Evolutionary conservation across 1,139 yeast species (phyloP), one percentile per base, ranked within the genome.

Genomic region (Meyerozyma elateridarum): DNA sequence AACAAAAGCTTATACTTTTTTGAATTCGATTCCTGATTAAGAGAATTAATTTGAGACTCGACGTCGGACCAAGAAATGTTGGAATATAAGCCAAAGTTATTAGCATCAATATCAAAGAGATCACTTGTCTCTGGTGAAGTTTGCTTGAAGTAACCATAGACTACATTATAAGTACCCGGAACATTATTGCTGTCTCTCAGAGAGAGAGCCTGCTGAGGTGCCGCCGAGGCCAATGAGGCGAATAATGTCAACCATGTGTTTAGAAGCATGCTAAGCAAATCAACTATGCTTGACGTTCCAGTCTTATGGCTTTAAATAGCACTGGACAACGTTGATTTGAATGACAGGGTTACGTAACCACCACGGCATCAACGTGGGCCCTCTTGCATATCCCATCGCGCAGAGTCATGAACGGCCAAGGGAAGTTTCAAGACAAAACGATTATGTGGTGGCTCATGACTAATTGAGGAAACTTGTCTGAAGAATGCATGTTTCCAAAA

Each of bases 1-100:
- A 59, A 59, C 11, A 65, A 40, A n/a, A 64, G 42, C 36, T 64
- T 64, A 32, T 34, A 40, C 13, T 17, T 11, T 18, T 31, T 25
- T 11, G 22, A 9, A 7, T 20, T 22, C 22, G 24, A 15, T 12
- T 34, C 21, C 3, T 8, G 12, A 34, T 44, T 44, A 29, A 33
- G 21, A 5, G 21, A 32, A 2, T 22, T 7, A n/a, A 43, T 16
- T 6, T 39, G 32, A n/a, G 28, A 13, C 4, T 34, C 30, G 5
- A 45, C 30, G 4, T 24, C 21, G 13, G 18, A 14, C 27, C 27
- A 19, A 9, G 28, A 21, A 13, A 9, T 12, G 13, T 24, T 24
- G 6, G 28, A 16, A 9, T 22, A 15, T 6, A 25, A 22, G 15
- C 22, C 28, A 30, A 22, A 19, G 21, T n/a, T 14, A 5, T 30